Evolutionary conservation across 768 basidiomycete species (phyloP).

Genomic region (Boletales sp.): DNA sequence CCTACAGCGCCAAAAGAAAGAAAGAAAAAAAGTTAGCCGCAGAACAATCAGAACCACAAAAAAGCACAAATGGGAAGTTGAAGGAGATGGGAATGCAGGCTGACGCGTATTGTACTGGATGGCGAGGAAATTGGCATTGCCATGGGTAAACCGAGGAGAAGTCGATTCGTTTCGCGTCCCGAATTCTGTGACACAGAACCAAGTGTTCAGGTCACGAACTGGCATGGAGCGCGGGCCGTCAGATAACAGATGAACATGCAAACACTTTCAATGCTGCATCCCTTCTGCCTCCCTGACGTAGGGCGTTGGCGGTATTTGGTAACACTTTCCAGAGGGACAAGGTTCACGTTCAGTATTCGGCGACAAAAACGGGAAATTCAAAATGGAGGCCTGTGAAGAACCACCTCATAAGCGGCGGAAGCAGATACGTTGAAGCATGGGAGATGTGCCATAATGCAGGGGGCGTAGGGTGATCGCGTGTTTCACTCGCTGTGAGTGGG

Average conservation of each 20-base stretch:
- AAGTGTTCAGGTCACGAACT: not conserved
- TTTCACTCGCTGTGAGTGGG: not conserved
- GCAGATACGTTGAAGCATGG: conserved; percentile 5
- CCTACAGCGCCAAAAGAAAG: not conserved
- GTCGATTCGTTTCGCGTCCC: not conserved
- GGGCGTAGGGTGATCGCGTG: conserved; percentile 31
- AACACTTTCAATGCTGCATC: not conserved
- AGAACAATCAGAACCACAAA: not conserved
- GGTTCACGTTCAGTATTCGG: conserved; percentile 8
- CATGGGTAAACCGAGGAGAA: conserved; percentile 17
- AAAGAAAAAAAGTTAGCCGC: not conserved
- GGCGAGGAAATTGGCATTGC: not conserved
- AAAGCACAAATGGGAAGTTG: not conserved
- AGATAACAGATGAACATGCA: not conserved
- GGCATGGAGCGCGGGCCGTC: conserved; percentile 1
- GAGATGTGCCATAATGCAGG: conserved; percentile 9
- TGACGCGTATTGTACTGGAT: not conserved
- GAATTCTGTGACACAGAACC: conserved; percentile 10
- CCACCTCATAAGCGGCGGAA: not conserved
- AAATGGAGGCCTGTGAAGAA: conserved; percentile 15
- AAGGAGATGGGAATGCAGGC: not conserved
- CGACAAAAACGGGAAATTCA: conserved; percentile 2
- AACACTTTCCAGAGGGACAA: not conserved
- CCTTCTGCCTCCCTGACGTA: no score
- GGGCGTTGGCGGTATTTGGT: no score